Base-by-base conservation (phyloP, 2,329 filamentous ascomycete species). In the Aspergillus sp. region DNA sequence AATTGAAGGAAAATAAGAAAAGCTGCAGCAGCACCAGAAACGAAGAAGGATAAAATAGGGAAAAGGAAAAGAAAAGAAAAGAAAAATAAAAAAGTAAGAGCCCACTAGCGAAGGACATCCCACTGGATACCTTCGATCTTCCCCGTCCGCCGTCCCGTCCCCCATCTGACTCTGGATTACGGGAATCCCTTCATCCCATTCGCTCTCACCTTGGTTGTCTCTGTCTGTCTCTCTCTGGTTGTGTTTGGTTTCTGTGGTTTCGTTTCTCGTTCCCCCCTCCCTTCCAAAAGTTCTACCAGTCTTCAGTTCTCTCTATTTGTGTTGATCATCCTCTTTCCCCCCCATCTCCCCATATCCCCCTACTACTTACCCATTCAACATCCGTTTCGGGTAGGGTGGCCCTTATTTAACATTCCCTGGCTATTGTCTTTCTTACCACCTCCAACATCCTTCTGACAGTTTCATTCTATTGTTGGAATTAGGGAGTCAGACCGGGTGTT, bases 121-220 rank as follows among this genome's bases (percentile, higher is more conserved):
- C 36, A 61, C 56, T 60, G 60, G 57, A 32, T 51, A 49, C 51
- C 38, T 41, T 58, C 52, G 57, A 62, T 60, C 59, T 66, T 58
- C 63, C 59, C 58, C 63, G 58, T 64, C 62, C 59, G 56, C 55
- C 61, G 53, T 63, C 48, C 59, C 64, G 54, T 62, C 61, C 64
- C 63, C 63, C 57, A 59, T 63, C 63, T 54, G 43, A 54, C 54
- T 60, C 32, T 36, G 30, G 53, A 61, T 57, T 65, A 60, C 60
- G 51, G 58, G 55, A 59, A 55, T 60, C 61, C 60, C 58, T 64
- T 56, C 58, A 55, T 64, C 60, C 55, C 51, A 65, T 59, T 51
- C 62, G 28, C 55, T 53, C 51, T 50, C 32, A 28, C 36, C 55
- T 47, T 56, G 41, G 32, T 30, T 59, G 48, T 47, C 25, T 36